These are phyloP conservation scores for Alternaria arborescens DNA, from an alignment of 2,329 filamentous ascomycete genomes.

Conservation along the genomic window DNA sequence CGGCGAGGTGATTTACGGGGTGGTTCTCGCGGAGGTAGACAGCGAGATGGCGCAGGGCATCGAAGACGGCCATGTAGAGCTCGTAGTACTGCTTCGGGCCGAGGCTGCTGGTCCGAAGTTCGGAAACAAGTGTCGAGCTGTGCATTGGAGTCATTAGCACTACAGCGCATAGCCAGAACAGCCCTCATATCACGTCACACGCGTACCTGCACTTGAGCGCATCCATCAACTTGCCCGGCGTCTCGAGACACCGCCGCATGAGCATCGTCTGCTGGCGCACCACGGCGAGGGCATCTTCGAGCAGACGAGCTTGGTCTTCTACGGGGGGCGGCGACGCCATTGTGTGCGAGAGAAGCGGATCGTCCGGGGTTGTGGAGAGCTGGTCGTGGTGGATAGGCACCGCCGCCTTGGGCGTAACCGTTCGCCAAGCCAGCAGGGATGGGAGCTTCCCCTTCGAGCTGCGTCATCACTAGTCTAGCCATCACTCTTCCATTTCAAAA, in stretches of 20 bases:
- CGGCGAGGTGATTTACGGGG: conserved; percentile 95
- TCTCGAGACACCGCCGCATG: conserved; percentile 98
- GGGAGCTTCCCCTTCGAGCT: conserved; percentile 32
- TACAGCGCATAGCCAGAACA: background rate
- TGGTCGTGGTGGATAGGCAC: conserved; percentile 30
- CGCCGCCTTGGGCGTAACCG: conserved; percentile 32
- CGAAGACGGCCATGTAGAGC: conserved; percentile 99
- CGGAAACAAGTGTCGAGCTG: conserved; percentile 97
- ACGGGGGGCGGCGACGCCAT: conserved; percentile 60
- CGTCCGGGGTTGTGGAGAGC: conserved; percentile 42
- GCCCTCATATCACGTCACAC: conserved; percentile 6
- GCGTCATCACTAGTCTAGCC: conserved; percentile 33
- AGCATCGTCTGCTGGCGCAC: conserved; percentile 96
- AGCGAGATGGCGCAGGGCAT: conserved; percentile 94
- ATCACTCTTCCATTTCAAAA: background rate
- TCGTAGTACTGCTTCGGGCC: conserved; percentile 99
- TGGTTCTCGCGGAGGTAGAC: conserved; percentile 97
- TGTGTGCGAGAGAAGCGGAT: conserved; percentile 33
- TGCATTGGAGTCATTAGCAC: conserved; percentile 18
- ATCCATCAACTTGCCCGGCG: conserved; percentile 98
- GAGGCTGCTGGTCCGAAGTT: conserved; percentile 93
- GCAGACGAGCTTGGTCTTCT: conserved; percentile 78
- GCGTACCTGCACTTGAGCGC: conserved; percentile 96
- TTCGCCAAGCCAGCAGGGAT: conserved; percentile 42
- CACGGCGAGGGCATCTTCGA: conserved; percentile 95